phyloP scores from a whole-genome alignment of 1,284 basidiomycete species.

The Sporisorium sorghi region DNA sequence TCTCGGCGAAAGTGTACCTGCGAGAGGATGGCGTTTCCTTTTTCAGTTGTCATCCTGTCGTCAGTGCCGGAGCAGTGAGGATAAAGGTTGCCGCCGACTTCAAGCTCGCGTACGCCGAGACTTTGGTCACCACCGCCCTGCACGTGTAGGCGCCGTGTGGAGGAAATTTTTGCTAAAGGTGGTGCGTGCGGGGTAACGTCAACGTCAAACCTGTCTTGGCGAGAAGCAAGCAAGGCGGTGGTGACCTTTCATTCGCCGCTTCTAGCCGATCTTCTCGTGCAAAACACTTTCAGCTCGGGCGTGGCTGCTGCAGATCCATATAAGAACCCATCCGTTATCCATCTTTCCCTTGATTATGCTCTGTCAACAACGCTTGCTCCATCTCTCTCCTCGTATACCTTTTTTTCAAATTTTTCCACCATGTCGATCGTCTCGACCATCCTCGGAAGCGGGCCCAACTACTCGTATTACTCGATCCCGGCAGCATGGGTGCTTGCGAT shows the following conservation, averaged over 20 bases:
- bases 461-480: constrained; percentile 43
- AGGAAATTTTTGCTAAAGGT: not conserved
- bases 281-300: no score
- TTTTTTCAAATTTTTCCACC: not conserved
- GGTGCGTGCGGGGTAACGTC: constrained; percentile 7
- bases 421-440: constrained; percentile 34
- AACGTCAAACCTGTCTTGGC: not conserved
- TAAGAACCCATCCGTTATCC: not conserved
- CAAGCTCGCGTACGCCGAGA: no score
- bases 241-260: not conserved
- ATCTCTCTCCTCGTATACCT: not conserved
- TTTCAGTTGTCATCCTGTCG: no score
- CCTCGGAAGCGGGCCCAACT: constrained; percentile 27
- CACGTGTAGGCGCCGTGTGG: no score
- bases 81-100: no score
- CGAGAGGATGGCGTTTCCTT: no score
- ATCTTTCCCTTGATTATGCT: not conserved
- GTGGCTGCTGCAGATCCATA: not conserved
- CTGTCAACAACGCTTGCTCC: not conserved
- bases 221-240: not conserved
- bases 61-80: no score
- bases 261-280: not conserved
- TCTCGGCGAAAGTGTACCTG: no score
- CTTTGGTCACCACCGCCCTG: no score
- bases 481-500: constrained; percentile 39